Conservation (phyloP, 257 asterid species). For the Scutellaria galericulata region DNA sequence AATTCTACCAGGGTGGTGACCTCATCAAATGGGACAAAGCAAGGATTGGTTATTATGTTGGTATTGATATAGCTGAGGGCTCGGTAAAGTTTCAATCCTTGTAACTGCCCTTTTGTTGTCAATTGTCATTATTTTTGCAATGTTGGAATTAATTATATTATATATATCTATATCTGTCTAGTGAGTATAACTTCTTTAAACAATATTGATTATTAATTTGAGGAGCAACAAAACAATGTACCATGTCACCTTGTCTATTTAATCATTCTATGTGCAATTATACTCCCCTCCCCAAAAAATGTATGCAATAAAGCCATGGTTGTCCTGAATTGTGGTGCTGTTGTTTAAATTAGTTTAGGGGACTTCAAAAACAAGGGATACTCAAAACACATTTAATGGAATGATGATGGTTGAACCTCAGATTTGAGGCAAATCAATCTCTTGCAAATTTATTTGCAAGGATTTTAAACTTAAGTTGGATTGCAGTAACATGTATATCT, state of each 20-base stretch:
- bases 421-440: neutral
- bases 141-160: neutral
- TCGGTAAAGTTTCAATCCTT: slow-evolving; percentile 59
- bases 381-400: neutral
- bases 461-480: neutral
- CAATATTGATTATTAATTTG: too few species aligned
- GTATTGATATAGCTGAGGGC: slow-evolving; percentile 96
- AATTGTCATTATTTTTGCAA: neutral
- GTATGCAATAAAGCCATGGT: neutral
- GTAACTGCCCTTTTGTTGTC: slow-evolving; percentile 10
- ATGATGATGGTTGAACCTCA: neutral
- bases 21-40: slow-evolving; percentile 99
- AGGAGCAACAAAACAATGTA: neutral
- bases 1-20: slow-evolving; percentile 85
- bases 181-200: neutral
- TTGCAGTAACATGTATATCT: neutral
- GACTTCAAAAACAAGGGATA: neutral
- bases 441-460: neutral
- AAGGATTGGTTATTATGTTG: slow-evolving; percentile 85
- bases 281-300: neutral
- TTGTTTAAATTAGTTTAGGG: slow-evolving; percentile 1
- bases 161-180: too few species aligned
- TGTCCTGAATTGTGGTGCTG: slow-evolving; percentile 3
- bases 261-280: slow-evolving; percentile 6
- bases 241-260: neutral